Evolutionary conservation across 2,329 filamentous ascomycete genomes (phyloP).

Genomic region (Aspergillus sclerotialis): DNA sequence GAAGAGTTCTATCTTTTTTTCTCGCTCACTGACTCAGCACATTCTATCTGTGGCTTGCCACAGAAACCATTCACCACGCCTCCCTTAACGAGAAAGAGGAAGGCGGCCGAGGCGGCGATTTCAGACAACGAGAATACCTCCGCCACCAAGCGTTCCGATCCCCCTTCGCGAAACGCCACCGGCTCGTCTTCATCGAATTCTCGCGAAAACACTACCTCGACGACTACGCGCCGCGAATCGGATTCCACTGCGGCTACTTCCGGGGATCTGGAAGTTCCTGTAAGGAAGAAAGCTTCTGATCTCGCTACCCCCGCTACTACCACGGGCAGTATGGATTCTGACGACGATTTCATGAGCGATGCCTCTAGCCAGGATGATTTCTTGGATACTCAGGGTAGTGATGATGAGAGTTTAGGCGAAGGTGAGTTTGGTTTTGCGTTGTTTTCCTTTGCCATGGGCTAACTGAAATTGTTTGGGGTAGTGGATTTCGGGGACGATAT

Average conservation of each 20-base stretch:
- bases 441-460: not conserved
- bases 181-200: conserved; percentile 13
- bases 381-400: conserved; percentile 62
- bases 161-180: conserved; percentile 18
- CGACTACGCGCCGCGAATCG: conserved; percentile 5
- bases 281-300: conserved; percentile 23
- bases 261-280: conserved; percentile 7
- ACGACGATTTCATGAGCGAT: conserved; percentile 86
- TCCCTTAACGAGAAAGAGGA: conserved; percentile 47
- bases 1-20: no score
- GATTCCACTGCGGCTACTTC: conserved; percentile 7
- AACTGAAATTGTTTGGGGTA: conserved; percentile 3
- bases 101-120: conserved; percentile 43
- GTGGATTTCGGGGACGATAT: conserved; percentile 53
- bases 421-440: conserved; percentile 21
- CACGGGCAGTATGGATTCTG: conserved; percentile 71
- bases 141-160: conserved; percentile 17
- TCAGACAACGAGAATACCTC: conserved; percentile 19
- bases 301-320: conserved; percentile 36
- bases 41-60: conserved; percentile 11
- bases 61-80: conserved; percentile 41
- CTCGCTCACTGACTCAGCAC: conserved; percentile 17
- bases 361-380: conserved; percentile 69
- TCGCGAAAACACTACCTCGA: conserved; percentile 12
- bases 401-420: conserved; percentile 52